These are phyloP conservation scores for Vitis hybrid DNA, from an alignment of 177 flowering plant genomes.

Conservation along the genomic window DNA sequence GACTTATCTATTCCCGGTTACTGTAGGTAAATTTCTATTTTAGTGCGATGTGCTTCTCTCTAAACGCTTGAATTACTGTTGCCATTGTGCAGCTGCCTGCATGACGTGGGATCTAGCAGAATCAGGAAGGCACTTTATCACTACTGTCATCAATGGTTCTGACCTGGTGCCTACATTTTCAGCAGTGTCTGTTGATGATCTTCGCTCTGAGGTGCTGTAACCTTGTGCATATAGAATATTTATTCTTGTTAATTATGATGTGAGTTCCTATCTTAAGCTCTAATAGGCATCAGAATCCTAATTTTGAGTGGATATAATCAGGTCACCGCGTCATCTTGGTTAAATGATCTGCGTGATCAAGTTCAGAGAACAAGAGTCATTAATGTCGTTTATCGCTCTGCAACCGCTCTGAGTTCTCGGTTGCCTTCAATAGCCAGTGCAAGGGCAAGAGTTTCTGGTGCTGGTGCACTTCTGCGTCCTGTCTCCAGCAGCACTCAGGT, in stretches of 20 bases:
- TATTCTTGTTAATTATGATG: not conserved
- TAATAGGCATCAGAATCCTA: constrained; percentile 1
- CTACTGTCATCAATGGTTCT: constrained; percentile 73
- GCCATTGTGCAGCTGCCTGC: constrained; percentile 71
- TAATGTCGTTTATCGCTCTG: constrained; percentile 78
- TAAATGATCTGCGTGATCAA: constrained; percentile 84
- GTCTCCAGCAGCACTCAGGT: constrained; percentile 90
- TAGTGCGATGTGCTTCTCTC: not conserved
- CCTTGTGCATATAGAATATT: not conserved
- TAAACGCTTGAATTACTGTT: not conserved
- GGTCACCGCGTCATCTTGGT: constrained; percentile 91
- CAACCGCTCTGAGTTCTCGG: constrained; percentile 78
- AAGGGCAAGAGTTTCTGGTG: constrained; percentile 79
- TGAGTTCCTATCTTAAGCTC: not conserved
- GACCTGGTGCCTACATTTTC: constrained; percentile 91
- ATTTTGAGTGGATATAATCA: constrained; percentile 21
- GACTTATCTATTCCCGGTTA: not conserved
- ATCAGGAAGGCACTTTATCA: constrained; percentile 80
- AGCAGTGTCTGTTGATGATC: constrained; percentile 73
- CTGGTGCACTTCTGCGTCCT: constrained; percentile 73
- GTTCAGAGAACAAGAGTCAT: constrained; percentile 71
- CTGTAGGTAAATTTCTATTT: not conserved
- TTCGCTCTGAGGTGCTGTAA: constrained; percentile 74
- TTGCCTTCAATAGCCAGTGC: constrained; percentile 78
- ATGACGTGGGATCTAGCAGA: constrained; percentile 96